These are phyloP conservation scores for Endoconidiophora polonica DNA, from an alignment of 2,329 filamentous ascomycete genomes.

Conservation along the genomic window DNA sequence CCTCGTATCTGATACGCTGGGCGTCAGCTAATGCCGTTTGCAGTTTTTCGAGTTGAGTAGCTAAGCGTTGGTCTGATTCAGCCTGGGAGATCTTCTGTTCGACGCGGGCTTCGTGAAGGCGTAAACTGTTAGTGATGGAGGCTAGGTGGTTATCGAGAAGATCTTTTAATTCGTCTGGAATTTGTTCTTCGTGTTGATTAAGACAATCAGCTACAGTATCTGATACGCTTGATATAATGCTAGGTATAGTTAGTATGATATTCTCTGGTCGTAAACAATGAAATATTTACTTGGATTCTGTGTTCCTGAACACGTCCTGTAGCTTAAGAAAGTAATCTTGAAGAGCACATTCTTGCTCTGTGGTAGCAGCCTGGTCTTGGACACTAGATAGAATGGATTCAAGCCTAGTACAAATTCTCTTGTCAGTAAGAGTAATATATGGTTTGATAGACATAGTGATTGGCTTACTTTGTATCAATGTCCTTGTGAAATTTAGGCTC, in stretches of 20 bases:
- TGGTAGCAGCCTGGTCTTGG: conserved; percentile 1
- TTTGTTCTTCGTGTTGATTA: neutral
- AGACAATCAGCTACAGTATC: neutral
- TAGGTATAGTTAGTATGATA: conserved; percentile 1
- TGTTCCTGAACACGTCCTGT: neutral
- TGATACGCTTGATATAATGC: conserved; percentile 6
- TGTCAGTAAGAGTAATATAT: neutral
- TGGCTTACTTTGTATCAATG: neutral
- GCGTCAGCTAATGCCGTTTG: conserved; percentile 6
- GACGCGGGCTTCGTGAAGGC: neutral
- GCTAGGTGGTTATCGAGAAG: neutral
- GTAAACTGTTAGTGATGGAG: neutral
- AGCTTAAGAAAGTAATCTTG: conserved; percentile 5
- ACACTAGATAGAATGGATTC: conserved; percentile 1
- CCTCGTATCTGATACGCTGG: neutral
- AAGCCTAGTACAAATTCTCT: neutral
- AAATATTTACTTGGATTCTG: conserved; percentile 1
- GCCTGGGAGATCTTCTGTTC: neutral
- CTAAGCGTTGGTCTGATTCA: neutral
- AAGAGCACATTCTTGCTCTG: neutral
- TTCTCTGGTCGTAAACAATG: neutral
- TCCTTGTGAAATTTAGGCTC: neutral
- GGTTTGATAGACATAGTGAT: neutral
- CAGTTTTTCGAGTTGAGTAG: conserved; percentile 2
- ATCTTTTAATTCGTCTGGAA: neutral